Conservation (phyloP, 169 alveolate species). For the Perkinsus olseni region DNA sequence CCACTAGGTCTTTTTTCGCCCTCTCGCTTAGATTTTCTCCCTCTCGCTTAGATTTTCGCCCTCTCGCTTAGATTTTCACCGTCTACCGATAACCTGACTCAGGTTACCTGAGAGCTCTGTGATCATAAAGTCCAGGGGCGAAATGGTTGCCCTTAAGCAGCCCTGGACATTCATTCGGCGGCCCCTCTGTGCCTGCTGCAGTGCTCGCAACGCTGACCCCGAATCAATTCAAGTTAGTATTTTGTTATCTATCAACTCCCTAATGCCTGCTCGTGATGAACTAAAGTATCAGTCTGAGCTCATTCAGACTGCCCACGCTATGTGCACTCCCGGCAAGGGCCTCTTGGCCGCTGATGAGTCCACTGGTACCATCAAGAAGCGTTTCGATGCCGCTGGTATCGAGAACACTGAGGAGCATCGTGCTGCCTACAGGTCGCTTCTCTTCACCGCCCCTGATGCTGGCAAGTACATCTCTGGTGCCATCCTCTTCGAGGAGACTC, state of each 20-base stretch:
- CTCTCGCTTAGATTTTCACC: no score
- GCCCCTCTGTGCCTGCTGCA: no score
- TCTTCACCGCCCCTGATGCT: slow-evolving; percentile 81
- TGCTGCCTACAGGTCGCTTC: slow-evolving; percentile 87
- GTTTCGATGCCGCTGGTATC: slow-evolving; percentile 77
- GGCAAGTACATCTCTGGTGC: slow-evolving; percentile 96
- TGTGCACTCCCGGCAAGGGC: slow-evolving; percentile 84
- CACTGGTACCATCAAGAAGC: slow-evolving; percentile 89
- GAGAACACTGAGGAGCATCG: slow-evolving; percentile 93
- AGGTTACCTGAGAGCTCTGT: no score
- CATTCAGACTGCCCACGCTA: slow-evolving; percentile 24
- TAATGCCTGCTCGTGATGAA: not conserved
- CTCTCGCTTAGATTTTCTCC: no score
- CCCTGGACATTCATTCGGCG: no score
- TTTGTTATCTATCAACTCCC: not conserved
- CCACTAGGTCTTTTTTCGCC: no score
- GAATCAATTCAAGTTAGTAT: no score
- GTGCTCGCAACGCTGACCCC: no score
- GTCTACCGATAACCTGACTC: no score
- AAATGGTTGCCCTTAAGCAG: no score
- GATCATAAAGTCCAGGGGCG: no score
- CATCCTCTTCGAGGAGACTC: slow-evolving; percentile 96
- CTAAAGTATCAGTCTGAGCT: slow-evolving; percentile 18
- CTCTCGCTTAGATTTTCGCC: no score
- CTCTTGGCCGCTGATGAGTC: slow-evolving; percentile 98